Evolutionary conservation across 2,329 filamentous ascomycete genomes (phyloP), one percentile per base, ranked within the genome.

Genomic region (Epichloe hybrida): DNA sequence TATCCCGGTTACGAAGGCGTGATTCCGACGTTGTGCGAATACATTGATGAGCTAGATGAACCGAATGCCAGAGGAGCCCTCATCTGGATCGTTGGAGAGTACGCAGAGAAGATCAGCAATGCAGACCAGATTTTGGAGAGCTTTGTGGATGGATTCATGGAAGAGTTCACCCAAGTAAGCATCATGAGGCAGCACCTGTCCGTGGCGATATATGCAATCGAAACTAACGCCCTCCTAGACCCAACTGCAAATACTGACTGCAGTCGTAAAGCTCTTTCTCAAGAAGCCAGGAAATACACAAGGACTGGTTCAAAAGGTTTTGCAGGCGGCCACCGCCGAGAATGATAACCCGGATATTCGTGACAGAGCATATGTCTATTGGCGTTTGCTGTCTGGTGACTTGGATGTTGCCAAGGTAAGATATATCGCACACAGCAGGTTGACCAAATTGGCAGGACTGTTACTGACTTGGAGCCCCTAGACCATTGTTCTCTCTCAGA

Each of bases 71-170:
- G 93, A 61, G 90, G 86, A 3, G 86, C 91, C 21, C 72, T 98
- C 53, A 97, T 98, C 62, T 98, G 93, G 93, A 97, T 98, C 58
- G 91, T 98, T 5, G 93, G 93, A 58, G 93, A 98, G 66, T 98
- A 98, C 64, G 93, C 93, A 0, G 93, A 98, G 72, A 98, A 98
- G 75, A 98, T 98, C 62, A 95, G 81, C 71, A 97, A 98, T 61
- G 93, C 93, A n/a, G 89, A 90, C 56, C 88, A 97, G 59, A 97
- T 98, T 55, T 69, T 98, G 53, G 77, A 82, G 49, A 83, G 86
- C 17, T 98, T 98, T 62, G 91, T 96, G 12, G 93, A 97, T 51
- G 84, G 83, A 0, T 97, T 98, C 66, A 86, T 86, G 66, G 93
- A 97, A 65, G 93, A 98, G 66, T 97, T 96, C 64, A 93, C 90